A percentile compares a stretch with the other conserved stretches of the same genome.
phyloP scores from a whole-genome alignment of 495 filamentous ascomycete species.

The Penicillium arizonense region DNA sequence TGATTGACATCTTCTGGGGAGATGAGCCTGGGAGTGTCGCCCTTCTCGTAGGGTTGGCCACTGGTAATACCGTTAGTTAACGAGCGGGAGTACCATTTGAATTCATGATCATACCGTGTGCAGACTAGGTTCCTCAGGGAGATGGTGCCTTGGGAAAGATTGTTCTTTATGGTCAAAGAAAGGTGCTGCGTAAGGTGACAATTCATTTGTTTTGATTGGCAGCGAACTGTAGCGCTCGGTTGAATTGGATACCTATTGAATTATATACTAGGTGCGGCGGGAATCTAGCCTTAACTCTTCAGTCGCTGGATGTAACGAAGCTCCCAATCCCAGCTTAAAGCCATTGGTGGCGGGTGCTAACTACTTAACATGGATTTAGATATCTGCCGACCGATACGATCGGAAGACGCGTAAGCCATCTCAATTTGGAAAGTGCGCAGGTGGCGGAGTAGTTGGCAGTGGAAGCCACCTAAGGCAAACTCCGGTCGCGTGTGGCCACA shows the following conservation, averaged over 20 bases:
- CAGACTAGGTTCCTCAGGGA: background rate
- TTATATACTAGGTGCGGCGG: background rate
- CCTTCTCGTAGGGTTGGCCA: slow-evolving; percentile 7
- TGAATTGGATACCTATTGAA: background rate
- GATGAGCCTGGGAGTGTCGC: background rate
- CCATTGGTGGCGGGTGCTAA: background rate
- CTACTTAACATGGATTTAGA: background rate
- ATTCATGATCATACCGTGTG: background rate
- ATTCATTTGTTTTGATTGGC: background rate
- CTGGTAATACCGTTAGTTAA: background rate
- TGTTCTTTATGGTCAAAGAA: slow-evolving; percentile 5
- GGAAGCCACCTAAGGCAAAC: background rate
- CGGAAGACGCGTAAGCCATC: background rate
- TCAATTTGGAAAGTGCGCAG: background rate
- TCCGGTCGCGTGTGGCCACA: background rate
- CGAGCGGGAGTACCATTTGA: background rate
- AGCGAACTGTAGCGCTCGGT: background rate
- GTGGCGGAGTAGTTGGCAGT: background rate
- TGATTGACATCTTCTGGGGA: slow-evolving; percentile 5
- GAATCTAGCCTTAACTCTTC: background rate
- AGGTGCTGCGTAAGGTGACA: background rate
- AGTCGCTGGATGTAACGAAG: background rate
- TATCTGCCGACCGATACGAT: background rate
- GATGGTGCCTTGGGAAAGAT: background rate
- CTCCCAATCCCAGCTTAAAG: background rate